Conservation (phyloP, 148 eudicot genomes). For the Hydrangea macrophylla region DNA sequence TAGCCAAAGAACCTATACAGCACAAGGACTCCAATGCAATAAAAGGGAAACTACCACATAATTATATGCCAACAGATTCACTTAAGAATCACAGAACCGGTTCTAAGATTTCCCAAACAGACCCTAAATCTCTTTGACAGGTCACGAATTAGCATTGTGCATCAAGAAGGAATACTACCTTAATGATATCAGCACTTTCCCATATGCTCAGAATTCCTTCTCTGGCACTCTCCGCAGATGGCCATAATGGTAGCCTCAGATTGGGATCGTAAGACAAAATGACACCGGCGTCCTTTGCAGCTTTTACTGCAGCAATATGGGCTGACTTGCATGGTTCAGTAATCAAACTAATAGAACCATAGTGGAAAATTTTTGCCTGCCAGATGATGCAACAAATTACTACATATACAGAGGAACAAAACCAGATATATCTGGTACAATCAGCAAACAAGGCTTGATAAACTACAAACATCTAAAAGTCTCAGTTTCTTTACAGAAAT, state of each 20-base stretch:
- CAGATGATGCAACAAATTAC: constrained; percentile 8
- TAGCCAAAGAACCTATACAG: too few species aligned
- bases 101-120: too few species aligned
- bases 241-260: constrained; percentile 96
- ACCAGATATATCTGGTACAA: background rate
- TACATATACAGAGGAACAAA: background rate
- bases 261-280: constrained; percentile 94
- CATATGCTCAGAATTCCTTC: constrained; percentile 96
- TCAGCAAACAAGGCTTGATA: background rate
- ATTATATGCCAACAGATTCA: too few species aligned
- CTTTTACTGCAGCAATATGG: constrained; percentile 85
- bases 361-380: constrained; percentile 94
- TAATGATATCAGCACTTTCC: constrained; percentile 93
- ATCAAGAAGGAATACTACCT: constrained; percentile 37
- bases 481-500: background rate
- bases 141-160: background rate
- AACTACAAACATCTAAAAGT: background rate
- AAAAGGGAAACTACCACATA: too few species aligned
- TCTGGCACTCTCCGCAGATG: constrained; percentile 77
- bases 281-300: constrained; percentile 92
- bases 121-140: background rate
- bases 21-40: too few species aligned
- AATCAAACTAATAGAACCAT: constrained; percentile 93
- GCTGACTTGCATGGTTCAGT: constrained; percentile 95
- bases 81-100: too few species aligned